These are phyloP conservation scores for Quercus wislizeni DNA, from an alignment of 306 rosid species.

Conservation along the genomic window DNA sequence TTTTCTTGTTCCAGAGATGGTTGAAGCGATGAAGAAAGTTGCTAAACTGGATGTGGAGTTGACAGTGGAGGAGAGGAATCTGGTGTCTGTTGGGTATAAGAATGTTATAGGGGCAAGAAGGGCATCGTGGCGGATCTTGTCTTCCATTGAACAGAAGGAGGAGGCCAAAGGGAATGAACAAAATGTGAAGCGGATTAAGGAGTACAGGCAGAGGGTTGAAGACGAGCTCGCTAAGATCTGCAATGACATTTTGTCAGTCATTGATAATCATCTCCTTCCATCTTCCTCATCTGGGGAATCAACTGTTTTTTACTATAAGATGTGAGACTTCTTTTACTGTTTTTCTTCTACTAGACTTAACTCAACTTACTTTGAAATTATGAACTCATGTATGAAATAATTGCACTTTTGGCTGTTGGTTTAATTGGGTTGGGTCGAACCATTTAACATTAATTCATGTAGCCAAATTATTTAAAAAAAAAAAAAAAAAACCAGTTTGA, in stretches of 20 bases:
- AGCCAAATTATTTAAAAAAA: neutral
- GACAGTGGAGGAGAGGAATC: slow-evolving; percentile 41
- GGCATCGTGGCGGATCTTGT: slow-evolving; percentile 45
- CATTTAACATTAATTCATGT: neutral
- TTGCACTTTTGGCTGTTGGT: neutral
- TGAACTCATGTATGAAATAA: neutral
- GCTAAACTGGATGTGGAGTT: slow-evolving; percentile 42
- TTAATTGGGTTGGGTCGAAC: neutral
- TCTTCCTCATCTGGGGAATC: slow-evolving; percentile 40
- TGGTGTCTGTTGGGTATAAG: slow-evolving; percentile 44
- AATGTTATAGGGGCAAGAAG: slow-evolving; percentile 46
- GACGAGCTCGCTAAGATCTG: slow-evolving; percentile 41
- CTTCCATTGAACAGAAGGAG: slow-evolving; percentile 48
- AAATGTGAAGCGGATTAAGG: slow-evolving; percentile 33
- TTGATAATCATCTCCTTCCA: slow-evolving; percentile 44
- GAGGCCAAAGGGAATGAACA: slow-evolving; percentile 34
- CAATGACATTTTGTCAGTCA: slow-evolving; percentile 32
- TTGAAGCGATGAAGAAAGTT: slow-evolving; percentile 45
- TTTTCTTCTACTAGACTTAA: neutral
- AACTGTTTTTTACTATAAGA: slow-evolving; percentile 37
- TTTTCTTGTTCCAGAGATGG: slow-evolving; percentile 34
- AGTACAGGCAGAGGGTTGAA: slow-evolving; percentile 40
- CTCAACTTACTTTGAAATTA: neutral
- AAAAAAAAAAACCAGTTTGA: neutral
- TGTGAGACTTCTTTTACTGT: slow-evolving; percentile 19